Evolutionary conservation across 768 basidiomycete species (phyloP).

Genomic region (Steccherinum ochraceum): DNA sequence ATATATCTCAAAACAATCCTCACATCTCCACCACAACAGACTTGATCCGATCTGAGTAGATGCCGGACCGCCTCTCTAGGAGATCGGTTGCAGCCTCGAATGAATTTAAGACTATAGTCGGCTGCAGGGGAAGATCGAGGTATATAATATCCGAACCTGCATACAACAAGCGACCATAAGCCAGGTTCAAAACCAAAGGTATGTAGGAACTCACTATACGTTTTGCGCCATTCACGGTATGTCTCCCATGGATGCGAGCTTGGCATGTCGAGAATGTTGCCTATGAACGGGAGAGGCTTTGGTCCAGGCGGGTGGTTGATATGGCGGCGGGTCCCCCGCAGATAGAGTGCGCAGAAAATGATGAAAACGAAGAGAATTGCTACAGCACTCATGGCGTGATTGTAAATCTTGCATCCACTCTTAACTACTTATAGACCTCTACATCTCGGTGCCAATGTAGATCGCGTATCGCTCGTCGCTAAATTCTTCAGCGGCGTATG

Average conservation of each 20-base stretch:
- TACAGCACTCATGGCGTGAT: no score
- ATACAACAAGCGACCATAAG: not conserved
- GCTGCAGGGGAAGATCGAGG: not conserved
- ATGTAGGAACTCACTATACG: constrained; percentile 8
- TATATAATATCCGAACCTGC: constrained; percentile 4
- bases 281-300: no score
- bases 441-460: no score
- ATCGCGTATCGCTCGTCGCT: no score
- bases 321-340: no score
- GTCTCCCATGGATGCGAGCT: constrained; percentile 8
- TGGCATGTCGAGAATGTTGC: constrained; percentile 18
- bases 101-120: not conserved
- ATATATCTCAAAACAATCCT: not conserved
- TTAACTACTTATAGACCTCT: no score
- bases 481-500: no score
- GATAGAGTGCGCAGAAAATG: no score
- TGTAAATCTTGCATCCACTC: no score
- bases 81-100: constrained; percentile 16
- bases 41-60: constrained; percentile 19
- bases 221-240: constrained; percentile 10
- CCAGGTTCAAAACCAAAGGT: not conserved
- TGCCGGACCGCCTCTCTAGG: constrained; percentile 19
- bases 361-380: no score
- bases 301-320: no score
- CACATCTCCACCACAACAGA: constrained; percentile 12